Conservation (phyloP, 768 basidiomycete genomes). For the Agrocybe pediades region DNA sequence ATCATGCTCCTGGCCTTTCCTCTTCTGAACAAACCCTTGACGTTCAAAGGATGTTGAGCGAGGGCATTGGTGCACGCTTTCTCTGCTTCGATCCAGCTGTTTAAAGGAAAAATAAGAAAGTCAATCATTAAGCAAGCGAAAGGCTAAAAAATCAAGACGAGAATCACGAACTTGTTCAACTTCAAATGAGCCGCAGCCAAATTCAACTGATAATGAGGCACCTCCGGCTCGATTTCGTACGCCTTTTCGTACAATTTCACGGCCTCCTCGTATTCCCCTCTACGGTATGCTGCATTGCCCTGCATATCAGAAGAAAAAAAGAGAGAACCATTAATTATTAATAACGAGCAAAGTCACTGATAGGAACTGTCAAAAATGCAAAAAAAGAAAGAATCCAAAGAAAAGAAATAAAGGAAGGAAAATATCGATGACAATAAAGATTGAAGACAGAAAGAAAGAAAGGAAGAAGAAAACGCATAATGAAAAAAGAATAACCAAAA, state of each 20-base stretch:
- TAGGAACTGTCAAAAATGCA: no score
- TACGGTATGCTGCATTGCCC: conserved; percentile 73
- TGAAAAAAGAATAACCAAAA: no score
- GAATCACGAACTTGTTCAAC: conserved; percentile 56
- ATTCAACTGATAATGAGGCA: conserved; percentile 78
- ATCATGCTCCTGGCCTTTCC: conserved; percentile 69
- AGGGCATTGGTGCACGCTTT: conserved; percentile 68
- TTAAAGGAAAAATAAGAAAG: conserved; percentile 7
- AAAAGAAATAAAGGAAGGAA: no score
- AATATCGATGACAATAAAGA: background rate
- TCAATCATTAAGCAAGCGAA: no score
- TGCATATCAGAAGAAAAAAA: conserved; percentile 20
- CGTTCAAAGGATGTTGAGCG: conserved; percentile 58
- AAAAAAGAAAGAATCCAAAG: no score
- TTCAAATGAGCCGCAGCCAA: conserved; percentile 77
- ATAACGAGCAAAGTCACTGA: no score
- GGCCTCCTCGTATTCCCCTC: conserved; percentile 57
- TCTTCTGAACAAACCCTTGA: conserved; percentile 71
- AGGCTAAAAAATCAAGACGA: background rate
- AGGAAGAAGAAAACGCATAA: conserved; percentile 12
- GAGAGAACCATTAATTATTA: no score
- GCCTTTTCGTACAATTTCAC: conserved; percentile 62
- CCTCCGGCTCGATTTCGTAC: conserved; percentile 65
- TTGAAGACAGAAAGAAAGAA: background rate
- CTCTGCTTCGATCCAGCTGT: conserved; percentile 74